Conservation (phyloP, 257 asterid genomes). For the Solanum chiquidenum region DNA sequence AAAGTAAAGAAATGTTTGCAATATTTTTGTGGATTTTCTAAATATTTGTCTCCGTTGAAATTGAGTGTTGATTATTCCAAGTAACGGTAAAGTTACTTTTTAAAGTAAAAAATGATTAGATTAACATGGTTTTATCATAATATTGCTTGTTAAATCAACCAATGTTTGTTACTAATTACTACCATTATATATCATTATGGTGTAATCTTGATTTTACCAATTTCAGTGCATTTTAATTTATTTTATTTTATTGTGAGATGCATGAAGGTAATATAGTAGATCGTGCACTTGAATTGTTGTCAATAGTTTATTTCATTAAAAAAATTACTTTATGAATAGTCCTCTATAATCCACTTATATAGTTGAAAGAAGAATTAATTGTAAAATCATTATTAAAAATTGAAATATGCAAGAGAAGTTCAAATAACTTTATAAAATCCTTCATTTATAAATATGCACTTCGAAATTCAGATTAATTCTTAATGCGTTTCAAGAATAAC, state of each 20-base stretch:
- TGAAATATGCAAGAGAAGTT: not conserved
- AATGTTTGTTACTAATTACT: not conserved
- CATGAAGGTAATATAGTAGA: not conserved
- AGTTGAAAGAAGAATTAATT: not conserved
- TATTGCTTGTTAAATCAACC: not conserved
- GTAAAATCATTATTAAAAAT: not conserved
- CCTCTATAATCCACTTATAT: not conserved
- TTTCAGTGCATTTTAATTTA: not conserved
- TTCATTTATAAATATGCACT: not conserved
- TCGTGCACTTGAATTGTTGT: not conserved
- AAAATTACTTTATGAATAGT: not conserved
- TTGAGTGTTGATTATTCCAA: not conserved
- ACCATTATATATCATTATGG: not conserved
- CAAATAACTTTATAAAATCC: not conserved
- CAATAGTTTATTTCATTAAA: not conserved
- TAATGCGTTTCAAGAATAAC: not conserved
- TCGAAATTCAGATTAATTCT: not conserved
- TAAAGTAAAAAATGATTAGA: not conserved
- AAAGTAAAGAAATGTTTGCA: not conserved
- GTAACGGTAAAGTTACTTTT: conserved; percentile 2
- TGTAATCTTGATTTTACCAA: not conserved
- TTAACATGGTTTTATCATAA: not conserved
- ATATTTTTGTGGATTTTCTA: not conserved
- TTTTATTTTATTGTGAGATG: not conserved
- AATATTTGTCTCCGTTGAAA: not conserved